These are phyloP conservation scores for Dendrobium nobile DNA, from an alignment of 106 monocot species.

Conservation along the genomic window DNA sequence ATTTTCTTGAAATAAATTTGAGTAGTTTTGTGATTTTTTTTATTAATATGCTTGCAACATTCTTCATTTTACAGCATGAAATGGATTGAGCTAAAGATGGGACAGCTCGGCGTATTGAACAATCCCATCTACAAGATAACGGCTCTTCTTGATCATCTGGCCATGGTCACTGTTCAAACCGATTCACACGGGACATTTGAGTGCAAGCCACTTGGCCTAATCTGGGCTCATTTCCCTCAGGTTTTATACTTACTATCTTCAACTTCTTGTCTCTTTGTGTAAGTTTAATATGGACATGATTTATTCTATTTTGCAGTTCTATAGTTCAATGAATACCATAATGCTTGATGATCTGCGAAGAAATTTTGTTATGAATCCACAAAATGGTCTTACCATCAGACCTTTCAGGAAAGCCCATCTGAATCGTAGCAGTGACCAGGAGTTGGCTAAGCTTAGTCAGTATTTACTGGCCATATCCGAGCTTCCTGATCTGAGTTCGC, in stretches of 20 bases:
- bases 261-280: not conserved
- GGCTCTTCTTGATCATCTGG: constrained; percentile 85
- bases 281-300: not conserved
- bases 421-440: constrained; percentile 70
- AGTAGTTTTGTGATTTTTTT: not conserved
- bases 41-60: not conserved
- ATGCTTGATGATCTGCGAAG: constrained; percentile 97
- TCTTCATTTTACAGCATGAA: constrained; percentile 64
- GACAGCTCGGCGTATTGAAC: constrained; percentile 79
- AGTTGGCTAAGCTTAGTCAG: constrained; percentile 72
- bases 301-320: constrained; percentile 52
- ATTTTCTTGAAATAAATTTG: not conserved
- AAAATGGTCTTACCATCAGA: constrained; percentile 87
- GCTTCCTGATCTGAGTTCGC: constrained; percentile 63
- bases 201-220: constrained; percentile 93
- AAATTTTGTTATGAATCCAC: constrained; percentile 99
- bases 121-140: constrained; percentile 92
- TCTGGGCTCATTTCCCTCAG: constrained; percentile 91
- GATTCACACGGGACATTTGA: constrained; percentile 75
- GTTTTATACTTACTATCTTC: constrained; percentile 19
- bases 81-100: constrained; percentile 97
- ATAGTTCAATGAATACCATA: constrained; percentile 73
- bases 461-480: constrained; percentile 87
- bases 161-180: constrained; percentile 96
- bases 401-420: constrained; percentile 84